These are phyloP conservation scores for Arabidopsis hybrid DNA, from an alignment of 441 rosid species.

Conservation along the genomic window DNA sequence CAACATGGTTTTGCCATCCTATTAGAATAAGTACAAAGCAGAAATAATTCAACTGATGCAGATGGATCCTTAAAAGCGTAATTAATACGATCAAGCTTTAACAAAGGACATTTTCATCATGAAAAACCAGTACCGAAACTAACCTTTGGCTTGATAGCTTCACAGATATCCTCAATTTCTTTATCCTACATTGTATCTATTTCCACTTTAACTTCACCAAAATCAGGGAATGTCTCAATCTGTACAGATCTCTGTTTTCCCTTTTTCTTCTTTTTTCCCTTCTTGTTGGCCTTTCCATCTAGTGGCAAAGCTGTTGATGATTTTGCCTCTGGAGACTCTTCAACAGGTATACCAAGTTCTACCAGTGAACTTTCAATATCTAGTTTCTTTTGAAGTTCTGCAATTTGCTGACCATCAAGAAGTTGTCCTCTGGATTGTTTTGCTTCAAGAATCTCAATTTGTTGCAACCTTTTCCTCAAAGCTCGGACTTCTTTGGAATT, in stretches of 20 bases:
- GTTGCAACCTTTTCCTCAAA: conserved; percentile 88
- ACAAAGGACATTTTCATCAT: conserved; percentile 5
- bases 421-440: conserved; percentile 72
- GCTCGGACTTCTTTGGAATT: conserved; percentile 77
- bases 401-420: conserved; percentile 92
- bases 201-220: conserved; percentile 48
- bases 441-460: conserved; percentile 91
- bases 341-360: conserved; percentile 78
- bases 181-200: conserved; percentile 46
- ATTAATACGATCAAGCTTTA: neutral
- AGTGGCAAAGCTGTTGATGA: conserved; percentile 48
- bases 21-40: conserved; percentile 35
- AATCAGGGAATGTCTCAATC: conserved; percentile 53
- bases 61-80: no score
- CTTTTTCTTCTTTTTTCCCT: conserved; percentile 72
- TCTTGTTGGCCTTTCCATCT: conserved; percentile 70
- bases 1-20: conserved; percentile 51
- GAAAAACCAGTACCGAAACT: conserved; percentile 24
- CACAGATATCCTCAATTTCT: conserved; percentile 46
- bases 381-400: conserved; percentile 78
- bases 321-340: conserved; percentile 46
- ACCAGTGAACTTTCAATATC: conserved; percentile 72
- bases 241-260: conserved; percentile 62
- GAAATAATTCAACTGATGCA: no score
- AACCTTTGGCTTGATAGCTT: conserved; percentile 59